Evolutionary conservation across 352 stramenopile genomes (phyloP), one percentile per base, ranked within the genome.

Genomic region (Phytophthora sp.): DNA sequence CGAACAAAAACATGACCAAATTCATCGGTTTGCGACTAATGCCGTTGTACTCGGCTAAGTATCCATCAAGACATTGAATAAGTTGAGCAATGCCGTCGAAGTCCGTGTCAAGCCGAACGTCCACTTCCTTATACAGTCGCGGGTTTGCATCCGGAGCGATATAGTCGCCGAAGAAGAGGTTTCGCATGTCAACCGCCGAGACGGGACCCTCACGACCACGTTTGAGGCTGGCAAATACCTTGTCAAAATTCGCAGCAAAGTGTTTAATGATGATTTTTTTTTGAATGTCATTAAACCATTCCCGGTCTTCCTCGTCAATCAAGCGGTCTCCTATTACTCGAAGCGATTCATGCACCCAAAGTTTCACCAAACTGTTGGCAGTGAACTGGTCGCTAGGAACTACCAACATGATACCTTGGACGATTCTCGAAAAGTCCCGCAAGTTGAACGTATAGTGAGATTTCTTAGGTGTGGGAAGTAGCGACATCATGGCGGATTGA

Each of bases 401-500:
- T 4, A 97, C 87, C 13, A 98, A 76, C 78, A 98, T 94, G 24
- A 98, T 90, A 26, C 95, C 94, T 57, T 98, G 94, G 7, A 98
- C 86, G 31, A 98, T 93, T 42, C 94, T 77, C 30, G 86, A 92
- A 55, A 98, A 98, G 66, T 98, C 95, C 6, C 95, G 85, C 50
- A 98, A 62, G 46, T 98, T 98, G 74, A 98, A 98, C 15, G 94
- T 98, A 76, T 98, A 98, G 76, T 98, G 95, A 15, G 87, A 97
- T 76, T 98, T 98, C 24, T 93, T 91, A 0, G 95, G 95, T 12
- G 95, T 98, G 24, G 95, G 94, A 3, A 98, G 80, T 27, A 98
- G 73, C 23, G 80, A 69, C 18, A 79, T 75, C 77, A 97, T 97
- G 3, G 85, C 75, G 8, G 85, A 77, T 60, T 94, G 83, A 66